These are phyloP conservation scores for Tulasnella sp. DNA, from an alignment of 768 basidiomycete species.

Conservation along the genomic window DNA sequence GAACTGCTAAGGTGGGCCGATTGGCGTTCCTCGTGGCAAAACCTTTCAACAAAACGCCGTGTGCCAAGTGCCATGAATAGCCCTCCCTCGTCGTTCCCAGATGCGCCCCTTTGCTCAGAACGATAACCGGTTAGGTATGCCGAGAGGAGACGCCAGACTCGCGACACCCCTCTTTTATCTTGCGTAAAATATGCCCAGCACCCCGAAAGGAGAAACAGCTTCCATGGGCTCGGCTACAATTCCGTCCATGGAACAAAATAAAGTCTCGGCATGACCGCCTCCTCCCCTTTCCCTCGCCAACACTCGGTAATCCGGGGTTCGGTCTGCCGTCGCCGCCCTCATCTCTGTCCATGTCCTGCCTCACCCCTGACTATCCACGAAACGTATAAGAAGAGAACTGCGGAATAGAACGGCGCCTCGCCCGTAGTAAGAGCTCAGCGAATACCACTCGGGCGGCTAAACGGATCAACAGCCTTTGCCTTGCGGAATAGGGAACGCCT, in stretches of 20 bases:
- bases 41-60: constrained; percentile 6
- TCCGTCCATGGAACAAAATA: background rate
- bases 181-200: too few species aligned
- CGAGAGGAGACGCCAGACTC: background rate
- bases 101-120: background rate
- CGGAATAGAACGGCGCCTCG: constrained; percentile 2
- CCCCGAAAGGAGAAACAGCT: background rate
- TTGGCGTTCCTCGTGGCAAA: background rate
- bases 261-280: constrained; percentile 6
- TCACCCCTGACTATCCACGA: background rate
- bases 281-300: background rate
- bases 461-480: background rate
- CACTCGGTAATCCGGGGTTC: background rate
- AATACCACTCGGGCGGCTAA: background rate
- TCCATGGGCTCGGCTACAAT: constrained; percentile 2
- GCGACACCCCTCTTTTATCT: background rate
- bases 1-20: background rate
- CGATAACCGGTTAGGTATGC: background rate
- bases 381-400: background rate
- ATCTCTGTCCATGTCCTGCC: background rate
- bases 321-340: background rate
- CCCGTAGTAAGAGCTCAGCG: background rate
- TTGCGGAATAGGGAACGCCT: background rate
- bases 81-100: background rate
- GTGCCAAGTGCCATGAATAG: constrained; percentile 6